Evolutionary conservation across 1,284 basidiomycete species (phyloP).

Genomic region (Rhodotorula mucilaginosa): DNA sequence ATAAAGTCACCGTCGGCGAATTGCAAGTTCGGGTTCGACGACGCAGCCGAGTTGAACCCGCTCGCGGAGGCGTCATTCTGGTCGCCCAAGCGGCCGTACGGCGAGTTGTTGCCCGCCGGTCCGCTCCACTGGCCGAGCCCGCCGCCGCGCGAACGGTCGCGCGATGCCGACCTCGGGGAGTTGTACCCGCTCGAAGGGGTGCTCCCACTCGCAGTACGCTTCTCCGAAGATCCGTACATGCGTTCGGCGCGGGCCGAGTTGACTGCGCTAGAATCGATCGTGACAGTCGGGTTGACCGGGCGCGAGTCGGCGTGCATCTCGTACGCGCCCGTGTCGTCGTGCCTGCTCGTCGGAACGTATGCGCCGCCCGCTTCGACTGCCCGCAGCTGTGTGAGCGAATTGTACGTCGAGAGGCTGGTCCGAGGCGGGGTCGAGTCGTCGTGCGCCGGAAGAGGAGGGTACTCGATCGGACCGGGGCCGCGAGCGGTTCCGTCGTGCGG

Average conservation of each 20-base stretch:
- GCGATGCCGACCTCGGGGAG: constrained; percentile 17
- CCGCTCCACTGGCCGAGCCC: constrained; percentile 39
- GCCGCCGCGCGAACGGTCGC: constrained; percentile 18
- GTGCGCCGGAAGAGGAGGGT: constrained; percentile 9
- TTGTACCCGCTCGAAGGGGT: constrained; percentile 22
- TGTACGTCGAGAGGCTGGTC: constrained; percentile 23
- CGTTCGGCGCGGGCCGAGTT: constrained; percentile 18
- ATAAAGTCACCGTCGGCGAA: constrained; percentile 40
- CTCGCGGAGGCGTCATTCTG: constrained; percentile 1
- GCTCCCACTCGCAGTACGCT: background rate
- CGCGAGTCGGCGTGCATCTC: constrained; percentile 13
- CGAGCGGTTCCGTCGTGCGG: background rate
- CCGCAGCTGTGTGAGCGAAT: constrained; percentile 26
- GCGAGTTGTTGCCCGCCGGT: constrained; percentile 25
- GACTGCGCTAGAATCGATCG: constrained; percentile 1
- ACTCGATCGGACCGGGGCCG: constrained; percentile 23
- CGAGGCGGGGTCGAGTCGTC: constrained; percentile 11
- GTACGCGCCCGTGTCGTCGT: constrained; percentile 12
- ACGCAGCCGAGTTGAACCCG: constrained; percentile 25
- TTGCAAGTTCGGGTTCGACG: constrained; percentile 33
- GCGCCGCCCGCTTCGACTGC: constrained; percentile 5
- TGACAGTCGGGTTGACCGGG: constrained; percentile 21
- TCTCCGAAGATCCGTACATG: constrained; percentile 20
- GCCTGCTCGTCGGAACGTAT: constrained; percentile 11
- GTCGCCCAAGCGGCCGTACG: constrained; percentile 34